Evolutionary conservation across 1,139 yeast genomes (phyloP), one percentile per base, ranked within the genome.

Genomic region (Blastobotrys aristatus): DNA sequence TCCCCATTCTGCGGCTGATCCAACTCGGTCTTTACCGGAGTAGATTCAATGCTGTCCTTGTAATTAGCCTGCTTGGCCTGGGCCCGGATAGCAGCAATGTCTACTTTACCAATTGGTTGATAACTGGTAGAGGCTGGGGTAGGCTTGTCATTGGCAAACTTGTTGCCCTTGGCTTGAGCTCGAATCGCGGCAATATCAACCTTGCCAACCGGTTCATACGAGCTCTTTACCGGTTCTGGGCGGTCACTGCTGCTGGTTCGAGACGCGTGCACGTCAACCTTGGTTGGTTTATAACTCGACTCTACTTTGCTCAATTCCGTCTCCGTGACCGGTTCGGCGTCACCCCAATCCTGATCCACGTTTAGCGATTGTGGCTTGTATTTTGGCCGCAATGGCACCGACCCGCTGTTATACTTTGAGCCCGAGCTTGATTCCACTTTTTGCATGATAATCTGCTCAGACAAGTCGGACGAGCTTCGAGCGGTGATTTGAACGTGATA

Each of bases 401-500:
- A 57, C 43, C 60, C 58, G 4, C 66, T 51, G 3, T 95, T 83
- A 69, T 92, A 92, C 63, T 95, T 81, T 21, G 98, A 96, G 58
- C 98, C 98, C 1, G 97, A 86, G 35, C 98, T 96, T 56, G 88
- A 84, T 55, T 87, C 82, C 44, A 94, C 82, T 58, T 88, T 81
- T 48, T 80, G 75, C 56, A 88, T 67, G 54, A 92, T 78, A 52
- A 85, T 95, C 30, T 76, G 74, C 42, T 84, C 86, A 57, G 86
- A 86, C 64, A 94, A 75, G 64, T 94, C 98, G 61, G 88, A 96
- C 47, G 79, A 76, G 62, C 87, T 95, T 68, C 97, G 80, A n/a
- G 97, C 98, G 38, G 97, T 88, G 55, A 94, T 82, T 68, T 92
- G 97, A 48, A 92, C 90, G 64, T 92, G 98, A 68, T 90, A 92